Base-by-base conservation (phyloP, 495 filamentous ascomycete species). In the Aspergillus sclerotiicarbonarius region DNA sequence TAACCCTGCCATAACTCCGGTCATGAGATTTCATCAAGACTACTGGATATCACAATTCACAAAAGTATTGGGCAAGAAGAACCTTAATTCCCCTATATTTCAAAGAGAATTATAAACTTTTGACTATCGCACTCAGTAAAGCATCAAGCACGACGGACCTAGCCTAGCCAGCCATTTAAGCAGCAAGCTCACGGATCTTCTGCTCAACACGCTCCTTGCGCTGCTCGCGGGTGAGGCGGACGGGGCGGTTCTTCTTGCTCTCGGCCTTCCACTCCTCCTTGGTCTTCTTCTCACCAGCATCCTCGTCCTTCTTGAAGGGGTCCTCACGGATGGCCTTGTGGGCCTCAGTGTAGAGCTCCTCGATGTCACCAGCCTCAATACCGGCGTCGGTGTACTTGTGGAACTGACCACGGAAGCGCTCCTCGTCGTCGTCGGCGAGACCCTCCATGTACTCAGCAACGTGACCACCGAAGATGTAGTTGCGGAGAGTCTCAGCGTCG, bases 381-480 rank as follows among this genome's bases (percentile, higher is more conserved):
- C 93, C 95, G 69, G 96, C 89, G 71, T 98, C 94, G 63, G 96
- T 87, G 84, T 99, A 99, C 78, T 92, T 86, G 75, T 85, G 77
- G 88, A 99, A 98, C 83, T 98, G 94, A 67, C 84, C 86, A 84
- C 92, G 93, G 88, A 90, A 99, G 75, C 94, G 92, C 84, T 99
- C 94, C 88, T 99, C 94, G 75, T 99, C 94, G 75, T 99, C 94
- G 74, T 99, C 94, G 74, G 95, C 95, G 64, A 99, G 89, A 44
- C 87, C 93, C 88, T 99, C 94, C 94, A 99, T 99, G 84, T 98
- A 99, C 86, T 99, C 94, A 60, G 92, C 90, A 62, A 99, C 88
- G 85, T 99, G 94, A 51, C 94, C 92, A 73, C 85, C 95, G 73
- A 91, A 89, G 85, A 99, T 99, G 87, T 99, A 98, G 84, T 93